Percentiles rank a stretch among this genome's conserved stretches.
These are phyloP conservation scores for Diutina rugosa DNA, from an alignment of 1,139 yeast species.

Conservation along the genomic window DNA sequence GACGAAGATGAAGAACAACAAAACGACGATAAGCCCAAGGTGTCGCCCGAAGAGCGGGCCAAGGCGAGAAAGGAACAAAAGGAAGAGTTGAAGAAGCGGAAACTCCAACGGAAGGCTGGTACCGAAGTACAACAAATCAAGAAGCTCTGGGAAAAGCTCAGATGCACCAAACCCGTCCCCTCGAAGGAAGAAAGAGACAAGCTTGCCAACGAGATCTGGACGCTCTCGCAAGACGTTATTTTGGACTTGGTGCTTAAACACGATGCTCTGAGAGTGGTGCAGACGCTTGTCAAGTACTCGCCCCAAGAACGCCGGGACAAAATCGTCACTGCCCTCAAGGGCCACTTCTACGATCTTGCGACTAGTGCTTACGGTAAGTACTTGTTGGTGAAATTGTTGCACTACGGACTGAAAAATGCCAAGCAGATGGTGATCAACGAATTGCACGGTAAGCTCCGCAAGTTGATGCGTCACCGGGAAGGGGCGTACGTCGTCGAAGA, in stretches of 20 bases:
- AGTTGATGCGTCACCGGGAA: slow-evolving; percentile 91
- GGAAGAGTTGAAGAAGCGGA: slow-evolving; percentile 68
- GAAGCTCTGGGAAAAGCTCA: slow-evolving; percentile 78
- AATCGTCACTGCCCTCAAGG: slow-evolving; percentile 59
- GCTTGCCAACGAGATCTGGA: slow-evolving; percentile 79
- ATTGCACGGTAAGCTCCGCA: slow-evolving; percentile 81
- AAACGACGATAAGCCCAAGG: slow-evolving; percentile 33
- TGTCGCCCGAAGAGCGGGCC: slow-evolving; percentile 6
- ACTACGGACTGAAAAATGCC: slow-evolving; percentile 79
- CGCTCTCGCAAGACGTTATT: slow-evolving; percentile 59
- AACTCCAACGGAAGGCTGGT: slow-evolving; percentile 78
- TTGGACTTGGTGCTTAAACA: slow-evolving; percentile 86
- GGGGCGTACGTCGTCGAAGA: slow-evolving; percentile 99
- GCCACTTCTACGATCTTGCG: slow-evolving; percentile 70
- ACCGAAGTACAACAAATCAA: slow-evolving; percentile 76
- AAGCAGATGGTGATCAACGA: slow-evolving; percentile 68
- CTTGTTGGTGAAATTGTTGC: slow-evolving; percentile 74
- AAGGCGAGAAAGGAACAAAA: slow-evolving; percentile 31
- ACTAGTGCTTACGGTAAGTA: slow-evolving; percentile 92
- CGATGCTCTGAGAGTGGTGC: slow-evolving; percentile 94
- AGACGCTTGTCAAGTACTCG: slow-evolving; percentile 80
- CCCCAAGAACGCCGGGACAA: slow-evolving; percentile 67
- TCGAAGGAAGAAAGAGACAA: slow-evolving; percentile 70
- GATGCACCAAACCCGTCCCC: slow-evolving; percentile 76
- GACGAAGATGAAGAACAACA: slow-evolving; percentile 6